Conservation (phyloP, 2,329 filamentous ascomycete species). For the Neophaeococcomyces aloes region DNA sequence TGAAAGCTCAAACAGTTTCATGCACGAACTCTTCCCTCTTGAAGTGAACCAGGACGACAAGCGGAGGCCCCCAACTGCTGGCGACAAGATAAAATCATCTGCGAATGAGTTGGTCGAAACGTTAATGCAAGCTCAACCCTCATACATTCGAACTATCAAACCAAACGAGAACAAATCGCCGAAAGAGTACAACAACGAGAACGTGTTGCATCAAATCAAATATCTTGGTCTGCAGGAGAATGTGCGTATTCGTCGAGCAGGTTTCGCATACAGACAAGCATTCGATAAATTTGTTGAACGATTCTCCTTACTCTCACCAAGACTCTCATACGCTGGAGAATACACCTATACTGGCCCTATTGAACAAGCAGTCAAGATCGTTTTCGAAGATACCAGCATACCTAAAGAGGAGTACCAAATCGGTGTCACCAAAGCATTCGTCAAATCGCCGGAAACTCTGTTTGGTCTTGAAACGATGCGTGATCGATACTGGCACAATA, state of each 20-base stretch:
- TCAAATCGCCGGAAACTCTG: conserved; percentile 93
- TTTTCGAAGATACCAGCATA: conserved; percentile 92
- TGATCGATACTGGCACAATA: conserved; percentile 98
- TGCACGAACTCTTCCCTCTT: conserved; percentile 81
- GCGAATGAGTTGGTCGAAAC: conserved; percentile 92
- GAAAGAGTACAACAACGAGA: conserved; percentile 79
- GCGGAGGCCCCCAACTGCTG: conserved; percentile 83
- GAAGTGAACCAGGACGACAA: conserved; percentile 94
- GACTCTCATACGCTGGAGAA: conserved; percentile 91
- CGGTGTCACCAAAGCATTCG: conserved; percentile 93
- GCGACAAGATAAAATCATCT: conserved; percentile 89
- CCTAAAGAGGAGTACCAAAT: conserved; percentile 93
- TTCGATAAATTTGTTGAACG: conserved; percentile 98
- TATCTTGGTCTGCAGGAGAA: conserved; percentile 99
- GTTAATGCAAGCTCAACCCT: conserved; percentile 92
- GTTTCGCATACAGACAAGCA: conserved; percentile 91
- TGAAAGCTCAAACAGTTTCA: conserved; percentile 70
- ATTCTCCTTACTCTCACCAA: conserved; percentile 88
- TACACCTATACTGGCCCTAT: conserved; percentile 91
- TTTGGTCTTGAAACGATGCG: conserved; percentile 97
- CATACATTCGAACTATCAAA: conserved; percentile 98
- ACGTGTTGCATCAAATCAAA: conserved; percentile 96
- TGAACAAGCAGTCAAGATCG: conserved; percentile 78
- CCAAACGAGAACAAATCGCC: conserved; percentile 98
- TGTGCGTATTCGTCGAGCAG: conserved; percentile 89